Base-by-base conservation (phyloP, 768 basidiomycete genomes). In the Lentinula lateritia region DNA sequence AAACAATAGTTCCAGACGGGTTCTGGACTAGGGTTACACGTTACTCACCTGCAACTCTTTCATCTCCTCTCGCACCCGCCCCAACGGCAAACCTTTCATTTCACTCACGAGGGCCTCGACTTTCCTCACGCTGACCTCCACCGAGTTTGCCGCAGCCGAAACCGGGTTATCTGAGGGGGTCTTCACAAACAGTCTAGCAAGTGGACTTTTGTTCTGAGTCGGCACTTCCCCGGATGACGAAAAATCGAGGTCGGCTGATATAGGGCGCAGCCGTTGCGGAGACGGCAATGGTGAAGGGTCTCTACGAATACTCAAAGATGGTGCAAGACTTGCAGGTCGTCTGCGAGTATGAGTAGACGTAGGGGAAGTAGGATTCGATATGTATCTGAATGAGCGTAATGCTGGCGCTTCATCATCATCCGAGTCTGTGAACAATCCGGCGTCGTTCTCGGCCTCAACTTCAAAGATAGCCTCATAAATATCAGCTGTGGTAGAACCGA, bases 381-480 rank as follows among this genome's bases (percentile, higher is more conserved):
- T 35, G 8, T 42, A 20, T 16, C 5, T 32, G 32, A 53, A 23
- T 0, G 79, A 81, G 59, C 74, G 68, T n/a, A 72, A 61, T 8
- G 78, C 79, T 16, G 74, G 72, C 36, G 81, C 64, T 2, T 72
- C 72, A 3, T 82, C 84, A n/a, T 77, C 76, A 13, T 78, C 82
- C 65, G 68, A 73, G 41, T 83, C 84, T 4, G 73, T 74, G 64
- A 88, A 86, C 32, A 85, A 73, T 43, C 79, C 81, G 18, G 75
- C 72, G 8, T 84, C 80, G 38, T 73, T 69, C 3, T 72, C 69
- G 20, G 81, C 68, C 32, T 90, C 87, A 1, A 89, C 82, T 59
- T 90, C 88, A 66, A 94, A 92, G 46, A 93, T 89, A 1, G 89
- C 89, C 55, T 89, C 89, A 66, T 88, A 88, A 16, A 93, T 67